Base-by-base conservation (phyloP, 805 yeast genomes). In the Barnettozyma californica region DNA sequence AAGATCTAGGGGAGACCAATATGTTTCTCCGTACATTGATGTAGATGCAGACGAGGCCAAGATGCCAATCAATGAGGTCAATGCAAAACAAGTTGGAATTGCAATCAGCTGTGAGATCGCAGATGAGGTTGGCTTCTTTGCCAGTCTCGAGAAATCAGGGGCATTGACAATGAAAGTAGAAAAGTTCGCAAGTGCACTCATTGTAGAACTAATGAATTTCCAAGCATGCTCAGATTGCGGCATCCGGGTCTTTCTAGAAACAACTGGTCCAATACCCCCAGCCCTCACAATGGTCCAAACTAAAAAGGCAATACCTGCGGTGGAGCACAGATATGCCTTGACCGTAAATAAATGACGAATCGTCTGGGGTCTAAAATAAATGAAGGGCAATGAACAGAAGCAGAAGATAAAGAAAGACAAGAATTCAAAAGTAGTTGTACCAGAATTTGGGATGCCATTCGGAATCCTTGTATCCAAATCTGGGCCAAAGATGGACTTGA, bases 81-180 rank as follows among this genome's bases (percentile, higher is more conserved):
- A 61, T 4, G 90, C 83, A 67, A 87, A 89, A 56, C 87, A 77
- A 20, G 85, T 50, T 31, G 96, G 96, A 52, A 90, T 80, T 4
- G 92, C 72, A 33, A 84, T 58, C 35, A 73, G 60, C 63, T 83
- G 89, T 2, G 87, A 75, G 66, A 74, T 70, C n/a, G 71, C 57
- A 3, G 83, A 73, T n/a, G 78, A 68, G 35, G 58, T 63, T 44
- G 75, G 71, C 21, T 79, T 80, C 53, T 73, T 76, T 9, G 95
- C 84, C 68, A 88, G 84, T 65, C 97, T 79, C 21, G 95, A 76
- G 66, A 88, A 89, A 71, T 89, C 97, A 1, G 96, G 95, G 9
- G 94, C 87, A 67, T 89, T 89, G 47, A 85, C 77, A 59, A 89
- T 84, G 59, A 89, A 75, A 14, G 96, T 85, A 5, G 95, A 94